phyloP scores from a whole-genome alignment of 805 yeast species.

The Candida methanosorbosa region DNA sequence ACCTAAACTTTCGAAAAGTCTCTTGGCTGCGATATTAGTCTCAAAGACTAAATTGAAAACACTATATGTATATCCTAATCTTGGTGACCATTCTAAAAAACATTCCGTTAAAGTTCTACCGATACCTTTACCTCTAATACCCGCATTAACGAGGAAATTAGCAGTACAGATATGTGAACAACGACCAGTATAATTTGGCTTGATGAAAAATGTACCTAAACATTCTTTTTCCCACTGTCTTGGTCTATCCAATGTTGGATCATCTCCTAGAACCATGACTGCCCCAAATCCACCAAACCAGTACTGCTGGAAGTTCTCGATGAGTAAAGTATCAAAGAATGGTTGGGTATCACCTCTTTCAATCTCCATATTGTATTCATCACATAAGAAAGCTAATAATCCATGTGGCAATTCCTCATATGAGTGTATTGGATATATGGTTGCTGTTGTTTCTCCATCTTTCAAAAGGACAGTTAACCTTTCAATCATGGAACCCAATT shows the following conservation, averaged over 20 bases:
- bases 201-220: conserved; percentile 76
- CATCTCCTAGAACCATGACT: conserved; percentile 72
- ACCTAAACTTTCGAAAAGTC: conserved; percentile 66
- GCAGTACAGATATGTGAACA: conserved; percentile 91
- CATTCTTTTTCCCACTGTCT: conserved; percentile 91
- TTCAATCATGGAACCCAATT: conserved; percentile 10
- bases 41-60: conserved; percentile 84
- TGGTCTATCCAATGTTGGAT: conserved; percentile 33
- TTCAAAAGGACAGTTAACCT: conserved; percentile 56
- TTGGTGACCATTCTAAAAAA: conserved; percentile 84
- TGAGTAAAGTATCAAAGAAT: conserved; percentile 67
- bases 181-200: conserved; percentile 89
- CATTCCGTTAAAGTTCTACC: conserved; percentile 82
- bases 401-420: conserved; percentile 68
- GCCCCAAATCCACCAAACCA: conserved; percentile 90
- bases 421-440: conserved; percentile 76
- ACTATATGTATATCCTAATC: conserved; percentile 77
- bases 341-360: conserved; percentile 85
- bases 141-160: conserved; percentile 82
- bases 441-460: conserved; percentile 89
- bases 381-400: conserved; percentile 70
- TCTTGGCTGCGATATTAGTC: conserved; percentile 74
- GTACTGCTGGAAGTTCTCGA: conserved; percentile 69
- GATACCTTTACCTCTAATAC: conserved; percentile 85
- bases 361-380: conserved; percentile 89